Evolutionary conservation across 116 monocot genomes (phyloP), one percentile per base, ranked within the genome.

Genomic region (Papilionanthe hybrid): DNA sequence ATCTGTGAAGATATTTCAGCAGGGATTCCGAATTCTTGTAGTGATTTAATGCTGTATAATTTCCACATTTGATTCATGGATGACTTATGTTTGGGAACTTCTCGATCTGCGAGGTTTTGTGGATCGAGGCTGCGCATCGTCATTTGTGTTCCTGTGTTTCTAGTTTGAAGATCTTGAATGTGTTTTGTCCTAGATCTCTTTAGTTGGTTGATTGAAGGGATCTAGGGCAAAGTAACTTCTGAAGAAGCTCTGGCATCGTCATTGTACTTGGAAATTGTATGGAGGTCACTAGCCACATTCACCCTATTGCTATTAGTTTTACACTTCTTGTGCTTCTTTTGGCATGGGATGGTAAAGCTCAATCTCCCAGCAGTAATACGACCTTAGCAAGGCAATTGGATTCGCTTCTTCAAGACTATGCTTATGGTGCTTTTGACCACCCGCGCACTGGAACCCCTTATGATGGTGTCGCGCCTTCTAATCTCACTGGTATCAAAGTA

Each of bases 341-440:
- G 8, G 20, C 80, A 32, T 76, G 55, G 72, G 79, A 74, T 42
- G 86, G 47, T 53, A 79, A 80, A 29, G 89, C 92, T 1, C 87
- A 92, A 79, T 42, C 78, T 2, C 41, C 80, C 19, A 41, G 22
- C 18, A 25, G 72, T 13, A 72, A 80, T 3, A 17, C 66, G 45
- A 76, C 49, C 23, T 10, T 84, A 8, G 84, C 91, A 23, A 85
- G 86, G n/a, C 37, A 81, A 55, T 77, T 96, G 8, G 93, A 96
- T 78, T 75, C 87, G 4, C 81, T 92, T 25, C 91, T 96, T 57
- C 93, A 90, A 72, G 90, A 90, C 20, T 90, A 91, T 44, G 93
- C 93, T 19, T 93, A 79, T 78, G 79, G 87, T 9, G 87, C 96
- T 7, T 86, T 96, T 17, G 42, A 25, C 19, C 87, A 55, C 30